These are phyloP conservation scores for Persicaria tinctoria DNA, from an alignment of 148 eudicot species.

Conservation along the genomic window DNA sequence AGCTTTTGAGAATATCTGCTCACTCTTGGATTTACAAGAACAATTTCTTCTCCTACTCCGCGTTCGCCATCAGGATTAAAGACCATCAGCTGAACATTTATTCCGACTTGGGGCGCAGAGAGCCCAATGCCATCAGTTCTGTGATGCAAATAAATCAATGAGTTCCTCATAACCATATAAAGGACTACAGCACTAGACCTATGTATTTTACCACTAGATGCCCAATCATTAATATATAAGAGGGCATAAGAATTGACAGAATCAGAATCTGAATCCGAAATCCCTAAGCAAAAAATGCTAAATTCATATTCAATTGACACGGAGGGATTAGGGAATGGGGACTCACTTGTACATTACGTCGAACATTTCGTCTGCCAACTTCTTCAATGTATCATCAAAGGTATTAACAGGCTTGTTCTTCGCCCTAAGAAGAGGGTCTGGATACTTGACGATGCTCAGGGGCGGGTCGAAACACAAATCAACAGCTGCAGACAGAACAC, in stretches of 20 bases:
- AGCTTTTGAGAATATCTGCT: conserved; percentile 56
- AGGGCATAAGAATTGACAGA: neutral
- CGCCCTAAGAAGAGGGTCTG: conserved; percentile 73
- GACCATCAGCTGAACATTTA: conserved; percentile 95
- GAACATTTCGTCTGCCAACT: conserved; percentile 79
- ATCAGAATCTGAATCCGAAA: neutral
- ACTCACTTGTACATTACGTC: conserved; percentile 88
- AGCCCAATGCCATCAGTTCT: conserved; percentile 99
- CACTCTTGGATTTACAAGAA: conserved; percentile 85
- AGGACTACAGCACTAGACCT: neutral
- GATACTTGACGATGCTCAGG: conserved; percentile 71
- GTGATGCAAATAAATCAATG: conserved; percentile 43
- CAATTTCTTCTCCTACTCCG: conserved; percentile 91
- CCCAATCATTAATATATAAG: neutral
- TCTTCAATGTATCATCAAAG: conserved; percentile 75
- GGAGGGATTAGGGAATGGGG: neutral
- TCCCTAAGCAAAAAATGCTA: neutral
- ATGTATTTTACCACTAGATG: neutral
- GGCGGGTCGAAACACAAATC: conserved; percentile 72
- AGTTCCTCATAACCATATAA: conserved; percentile 33
- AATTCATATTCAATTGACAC: neutral
- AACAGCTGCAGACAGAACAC: conserved; percentile 37
- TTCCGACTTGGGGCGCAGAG: conserved; percentile 97
- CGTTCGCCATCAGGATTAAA: conserved; percentile 89
- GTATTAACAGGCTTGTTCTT: conserved; percentile 67